Evolutionary conservation across 805 yeast species (phyloP), one percentile per base, ranked within the genome.

Genomic region (Limtongozyma cylindracea): DNA sequence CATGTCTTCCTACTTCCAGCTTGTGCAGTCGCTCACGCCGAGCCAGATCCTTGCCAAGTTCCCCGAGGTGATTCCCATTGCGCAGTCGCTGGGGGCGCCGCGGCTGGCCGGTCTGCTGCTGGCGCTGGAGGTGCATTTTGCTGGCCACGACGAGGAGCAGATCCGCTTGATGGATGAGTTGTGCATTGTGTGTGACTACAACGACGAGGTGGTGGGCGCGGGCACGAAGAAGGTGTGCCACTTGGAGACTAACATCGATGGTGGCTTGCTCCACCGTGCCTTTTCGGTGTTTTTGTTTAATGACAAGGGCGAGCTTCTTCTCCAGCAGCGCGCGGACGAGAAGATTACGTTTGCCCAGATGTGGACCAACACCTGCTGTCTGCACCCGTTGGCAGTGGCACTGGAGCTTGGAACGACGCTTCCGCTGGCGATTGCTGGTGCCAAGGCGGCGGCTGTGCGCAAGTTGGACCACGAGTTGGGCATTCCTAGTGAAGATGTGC

Each of bases 321-420:
- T 88, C 32, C 99, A 88, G 49, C 95, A 84, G 49, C 66, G 99
- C 34, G 96, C 99, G 0, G 66, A 68, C 22, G 96, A 88, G 42
- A 88, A 88, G 45, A 88, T 88, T 49, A 88, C 99, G 1, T 88
- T 88, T 46, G 91, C 96, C 1, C 66, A 66, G 26, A 67, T 82
- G 71, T 88, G 99, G 99, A 88, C 99, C 13, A 88, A 88, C 44
- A 88, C 99, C 2, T 88, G 99, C 48, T 88, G 99, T 45, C 82
- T 96, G 1, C 99, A 88, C 43, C 99, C 99, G 7, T 54, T 88
- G 23, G 78, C 93, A 24, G 63, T 78, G 17, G 59, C 68, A 18
- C 50, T 63, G 17, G 99, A 88, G 45, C 51, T 80, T 39, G 22
- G 25, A 5, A 20, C 22, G 11, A 28, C 37, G 14, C 52, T 82